These are phyloP conservation scores for Pestalotiopsis sp. DNA, from an alignment of 2,329 filamentous ascomycete genomes.

Conservation along the genomic window DNA sequence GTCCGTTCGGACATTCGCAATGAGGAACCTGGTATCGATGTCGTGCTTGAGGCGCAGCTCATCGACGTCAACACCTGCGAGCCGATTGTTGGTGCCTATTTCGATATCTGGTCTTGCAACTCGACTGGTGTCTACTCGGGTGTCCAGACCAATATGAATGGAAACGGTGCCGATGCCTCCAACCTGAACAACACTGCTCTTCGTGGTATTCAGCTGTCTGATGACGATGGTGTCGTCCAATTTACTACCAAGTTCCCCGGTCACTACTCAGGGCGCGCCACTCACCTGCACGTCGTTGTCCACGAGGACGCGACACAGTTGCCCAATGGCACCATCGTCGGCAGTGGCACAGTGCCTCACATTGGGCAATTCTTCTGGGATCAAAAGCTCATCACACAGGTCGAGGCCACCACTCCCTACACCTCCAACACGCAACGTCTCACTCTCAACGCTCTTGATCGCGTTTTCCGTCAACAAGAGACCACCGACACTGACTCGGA, in stretches of 20 bases:
- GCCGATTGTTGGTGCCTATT: slow-evolving; percentile 46
- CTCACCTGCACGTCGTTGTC: slow-evolving; percentile 51
- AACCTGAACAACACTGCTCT: slow-evolving; percentile 43
- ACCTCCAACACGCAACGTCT: slow-evolving; percentile 18
- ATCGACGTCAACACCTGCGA: slow-evolving; percentile 57
- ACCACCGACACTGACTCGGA: background rate
- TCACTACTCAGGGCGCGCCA: slow-evolving; percentile 46
- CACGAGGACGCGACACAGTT: slow-evolving; percentile 40
- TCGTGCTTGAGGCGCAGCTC: slow-evolving; percentile 55
- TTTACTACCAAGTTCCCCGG: slow-evolving; percentile 47
- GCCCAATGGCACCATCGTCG: slow-evolving; percentile 46
- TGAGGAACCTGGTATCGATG: slow-evolving; percentile 47
- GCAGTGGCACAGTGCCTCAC: slow-evolving; percentile 49
- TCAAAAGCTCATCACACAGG: slow-evolving; percentile 51
- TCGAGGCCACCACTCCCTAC: slow-evolving; percentile 6
- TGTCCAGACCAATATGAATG: slow-evolving; percentile 39
- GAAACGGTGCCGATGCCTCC: slow-evolving; percentile 42
- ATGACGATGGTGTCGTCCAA: slow-evolving; percentile 41
- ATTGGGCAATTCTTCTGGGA: slow-evolving; percentile 63
- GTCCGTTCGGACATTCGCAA: slow-evolving; percentile 51
- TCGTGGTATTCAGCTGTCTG: slow-evolving; percentile 43
- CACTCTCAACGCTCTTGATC: slow-evolving; percentile 3
- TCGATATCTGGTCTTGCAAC: slow-evolving; percentile 56
- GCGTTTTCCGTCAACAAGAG: slow-evolving; percentile 2
- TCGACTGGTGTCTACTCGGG: slow-evolving; percentile 51